phyloP scores from a whole-genome alignment of 2,329 filamentous ascomycete species.

The Onygenales sp. region DNA sequence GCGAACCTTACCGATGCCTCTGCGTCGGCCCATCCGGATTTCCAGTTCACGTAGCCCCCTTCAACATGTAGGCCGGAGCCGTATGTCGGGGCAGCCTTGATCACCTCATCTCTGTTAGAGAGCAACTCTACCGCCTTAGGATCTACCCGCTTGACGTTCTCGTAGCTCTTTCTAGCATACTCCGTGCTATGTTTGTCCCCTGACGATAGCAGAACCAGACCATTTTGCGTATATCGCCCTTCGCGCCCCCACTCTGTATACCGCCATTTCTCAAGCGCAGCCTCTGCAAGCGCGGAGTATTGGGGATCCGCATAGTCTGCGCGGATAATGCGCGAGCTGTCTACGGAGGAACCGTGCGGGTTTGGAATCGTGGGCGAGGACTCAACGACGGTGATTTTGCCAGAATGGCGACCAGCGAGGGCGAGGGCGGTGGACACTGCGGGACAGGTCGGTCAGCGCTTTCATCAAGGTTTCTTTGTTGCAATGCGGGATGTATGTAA shows the following conservation, averaged over 20 bases:
- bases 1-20: slow-evolving; percentile 31
- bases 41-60: slow-evolving; percentile 38
- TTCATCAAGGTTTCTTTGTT: background rate
- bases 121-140: slow-evolving; percentile 24
- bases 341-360: slow-evolving; percentile 50
- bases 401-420: slow-evolving; percentile 50
- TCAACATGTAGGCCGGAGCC: slow-evolving; percentile 24
- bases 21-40: slow-evolving; percentile 38
- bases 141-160: slow-evolving; percentile 29
- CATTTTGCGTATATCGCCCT: slow-evolving; percentile 35
- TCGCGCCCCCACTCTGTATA: slow-evolving; percentile 34
- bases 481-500: too few species aligned
- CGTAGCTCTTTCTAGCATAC: slow-evolving; percentile 31
- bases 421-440: slow-evolving; percentile 57
- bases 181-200: slow-evolving; percentile 20
- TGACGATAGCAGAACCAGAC: slow-evolving; percentile 32
- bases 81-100: slow-evolving; percentile 26
- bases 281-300: slow-evolving; percentile 64
- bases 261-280: slow-evolving; percentile 62
- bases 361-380: slow-evolving; percentile 46
- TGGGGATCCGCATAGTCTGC: slow-evolving; percentile 73
- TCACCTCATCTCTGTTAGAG: slow-evolving; percentile 24
- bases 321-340: slow-evolving; percentile 53
- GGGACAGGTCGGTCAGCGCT: background rate
- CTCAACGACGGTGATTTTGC: slow-evolving; percentile 50